Evolutionary conservation across 495 filamentous ascomycete genomes (phyloP), one percentile per base, ranked within the genome.

Genomic region (Pyrenula aspistea): DNA sequence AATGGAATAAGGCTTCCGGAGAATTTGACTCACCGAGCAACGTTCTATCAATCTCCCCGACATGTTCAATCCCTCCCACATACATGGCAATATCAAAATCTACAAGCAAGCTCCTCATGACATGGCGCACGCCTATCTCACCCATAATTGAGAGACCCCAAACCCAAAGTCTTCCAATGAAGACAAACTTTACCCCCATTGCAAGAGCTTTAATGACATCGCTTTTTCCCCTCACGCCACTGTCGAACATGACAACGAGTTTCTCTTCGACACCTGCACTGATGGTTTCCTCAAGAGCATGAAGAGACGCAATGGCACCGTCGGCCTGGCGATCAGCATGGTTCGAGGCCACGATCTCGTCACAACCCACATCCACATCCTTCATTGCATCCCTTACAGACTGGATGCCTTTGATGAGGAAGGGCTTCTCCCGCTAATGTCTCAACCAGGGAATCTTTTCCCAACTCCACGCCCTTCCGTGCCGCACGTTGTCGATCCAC

Each of bases 401-500:
- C 63, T 83, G 78, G 25, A 82, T 79, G 0, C 79, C 78, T 63
- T 83, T 83, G 12, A 84, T 63, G 2, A 65, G 70, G 56, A 84
- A 81, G 12, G 79, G 80, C 56, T 72, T 66, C 0, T 77, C 1
- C 74, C 77, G n/a, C 70, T 74, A 49, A 83, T 73, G 54, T 58
- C 24, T 60, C 31, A 80, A 52, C 78, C 81, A 83, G 25, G 73
- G 70, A 1, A 81, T 67, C 55, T 77, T 77, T 54, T 81, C 79
- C 81, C 79, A 83, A 22, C 73, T 73, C 67, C 77, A 78, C 21
- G 81, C 78, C 23, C 77, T 71, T 0, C 80, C 81, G 62, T 85
- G 82, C 81, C 82, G 85, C 24, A 86, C 74, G 56, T 75, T 77
- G 61, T 84, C 82, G 55, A 86, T 84, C 81, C 83, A 86, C 56